A percentile compares a stretch with the other conserved stretches of the same genome.
Conservation (phyloP, 1,284 basidiomycete genomes). For the Vanrija humicola region DNA sequence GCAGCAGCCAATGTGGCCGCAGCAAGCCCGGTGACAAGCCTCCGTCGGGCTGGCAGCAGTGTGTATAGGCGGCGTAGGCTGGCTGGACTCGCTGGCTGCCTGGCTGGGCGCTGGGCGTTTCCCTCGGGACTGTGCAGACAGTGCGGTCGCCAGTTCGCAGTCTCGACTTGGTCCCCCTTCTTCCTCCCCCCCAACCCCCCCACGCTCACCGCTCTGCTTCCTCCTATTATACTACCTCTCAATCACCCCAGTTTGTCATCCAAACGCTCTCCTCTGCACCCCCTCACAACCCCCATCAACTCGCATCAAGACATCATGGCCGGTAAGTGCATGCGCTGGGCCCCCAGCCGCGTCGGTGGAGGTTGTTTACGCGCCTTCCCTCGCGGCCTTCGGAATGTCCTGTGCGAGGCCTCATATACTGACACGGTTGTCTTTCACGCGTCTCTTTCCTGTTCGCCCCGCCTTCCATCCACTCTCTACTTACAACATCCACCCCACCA, state of each 20-base stretch:
- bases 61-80: too few species aligned
- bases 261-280: not conserved
- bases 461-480: not conserved
- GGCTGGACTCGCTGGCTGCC: too few species aligned
- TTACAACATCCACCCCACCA: too few species aligned
- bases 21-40: too few species aligned
- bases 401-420: not conserved
- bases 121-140: too few species aligned
- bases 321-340: slow-evolving; percentile 34
- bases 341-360: slow-evolving; percentile 27
- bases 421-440: slow-evolving; percentile 18
- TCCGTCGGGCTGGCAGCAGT: too few species aligned
- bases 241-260: not conserved
- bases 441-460: slow-evolving; percentile 9
- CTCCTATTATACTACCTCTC: not conserved
- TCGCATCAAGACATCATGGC: slow-evolving; percentile 22
- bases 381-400: slow-evolving; percentile 1
- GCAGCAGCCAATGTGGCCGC: too few species aligned
- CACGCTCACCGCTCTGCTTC: not conserved
- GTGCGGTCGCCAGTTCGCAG: too few species aligned
- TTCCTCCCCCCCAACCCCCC: not conserved
- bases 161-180: too few species aligned
- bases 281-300: slow-evolving; percentile 1
- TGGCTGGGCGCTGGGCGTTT: too few species aligned
- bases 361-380: slow-evolving; percentile 24